These are phyloP conservation scores for Verticillium tricorpus DNA, from an alignment of 2,329 filamentous ascomycete genomes.

Conservation along the genomic window DNA sequence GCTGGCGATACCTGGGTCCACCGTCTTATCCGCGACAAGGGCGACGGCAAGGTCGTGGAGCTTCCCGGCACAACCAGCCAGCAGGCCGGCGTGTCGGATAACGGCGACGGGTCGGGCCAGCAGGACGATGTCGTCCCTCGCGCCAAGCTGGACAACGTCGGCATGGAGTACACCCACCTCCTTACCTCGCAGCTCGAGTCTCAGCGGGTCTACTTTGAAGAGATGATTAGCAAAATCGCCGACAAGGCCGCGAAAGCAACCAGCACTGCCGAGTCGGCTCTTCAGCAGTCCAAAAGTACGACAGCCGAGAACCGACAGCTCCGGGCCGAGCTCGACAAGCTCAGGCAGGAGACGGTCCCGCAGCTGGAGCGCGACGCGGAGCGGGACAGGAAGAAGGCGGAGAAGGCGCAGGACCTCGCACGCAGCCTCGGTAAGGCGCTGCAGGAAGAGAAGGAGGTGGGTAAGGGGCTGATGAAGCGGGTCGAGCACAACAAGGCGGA, in stretches of 20 bases:
- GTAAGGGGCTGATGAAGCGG: constrained; percentile 74
- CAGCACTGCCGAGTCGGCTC: constrained; percentile 60
- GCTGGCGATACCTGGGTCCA: constrained; percentile 94
- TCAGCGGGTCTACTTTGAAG: constrained; percentile 91
- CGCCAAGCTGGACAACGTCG: constrained; percentile 69
- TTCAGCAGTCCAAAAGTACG: constrained; percentile 37
- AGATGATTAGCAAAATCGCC: constrained; percentile 80
- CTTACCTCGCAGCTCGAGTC: constrained; percentile 90
- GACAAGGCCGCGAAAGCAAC: constrained; percentile 81
- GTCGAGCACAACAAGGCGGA: constrained; percentile 70
- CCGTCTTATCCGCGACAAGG: constrained; percentile 88
- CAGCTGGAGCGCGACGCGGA: constrained; percentile 68
- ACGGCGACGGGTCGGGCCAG: constrained; percentile 18
- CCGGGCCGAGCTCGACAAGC: constrained; percentile 40
- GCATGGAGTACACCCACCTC: constrained; percentile 90
- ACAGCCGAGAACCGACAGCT: constrained; percentile 39
- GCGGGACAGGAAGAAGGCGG: constrained; percentile 62
- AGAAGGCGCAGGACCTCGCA: constrained; percentile 71
- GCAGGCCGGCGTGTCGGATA: neutral
- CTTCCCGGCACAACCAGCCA: constrained; percentile 55
- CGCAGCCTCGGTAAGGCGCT: constrained; percentile 70
- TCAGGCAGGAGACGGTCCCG: constrained; percentile 55
- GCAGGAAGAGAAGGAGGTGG: constrained; percentile 83
- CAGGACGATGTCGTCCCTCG: constrained; percentile 65
- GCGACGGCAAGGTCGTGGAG: constrained; percentile 87